Conservation (phyloP, 108 stramenopile genomes). For the Cyclotella sp. region DNA sequence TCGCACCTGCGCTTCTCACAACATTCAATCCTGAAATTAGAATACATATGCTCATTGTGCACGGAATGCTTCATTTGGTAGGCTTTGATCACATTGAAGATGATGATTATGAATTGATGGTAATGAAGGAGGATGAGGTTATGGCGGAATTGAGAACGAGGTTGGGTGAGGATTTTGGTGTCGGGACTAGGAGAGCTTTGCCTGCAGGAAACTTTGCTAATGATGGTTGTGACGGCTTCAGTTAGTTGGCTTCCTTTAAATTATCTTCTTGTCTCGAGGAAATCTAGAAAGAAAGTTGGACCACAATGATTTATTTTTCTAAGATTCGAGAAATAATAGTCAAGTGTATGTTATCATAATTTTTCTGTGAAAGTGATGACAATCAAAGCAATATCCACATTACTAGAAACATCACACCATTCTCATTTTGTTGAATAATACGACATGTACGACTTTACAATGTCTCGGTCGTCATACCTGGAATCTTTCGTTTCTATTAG, state of each 20-base stretch:
- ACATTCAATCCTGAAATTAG: constrained; percentile 82
- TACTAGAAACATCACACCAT: background rate
- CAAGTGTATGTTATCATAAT: too few relatives aligned
- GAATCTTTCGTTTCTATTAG: constrained; percentile 62
- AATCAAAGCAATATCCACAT: constrained; percentile 15
- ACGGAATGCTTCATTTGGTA: constrained; percentile 95
- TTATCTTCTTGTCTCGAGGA: too few relatives aligned
- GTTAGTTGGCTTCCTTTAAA: too few relatives aligned
- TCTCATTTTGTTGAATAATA: constrained; percentile 21
- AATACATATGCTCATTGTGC: constrained; percentile 91
- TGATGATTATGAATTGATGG: constrained; percentile 94
- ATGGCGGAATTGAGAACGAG: constrained; percentile 59
- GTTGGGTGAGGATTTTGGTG: constrained; percentile 45
- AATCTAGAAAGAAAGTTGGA: too few relatives aligned
- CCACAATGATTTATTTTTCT: too few relatives aligned
- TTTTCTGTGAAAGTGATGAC: too few relatives aligned
- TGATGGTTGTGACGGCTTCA: background rate
- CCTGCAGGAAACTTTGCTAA: background rate
- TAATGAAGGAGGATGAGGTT: constrained; percentile 82
- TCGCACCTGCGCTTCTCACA: constrained; percentile 86
- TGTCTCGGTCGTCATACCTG: constrained; percentile 38
- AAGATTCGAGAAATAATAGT: too few relatives aligned
- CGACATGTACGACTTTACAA: constrained; percentile 54
- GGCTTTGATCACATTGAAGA: constrained; percentile 96
- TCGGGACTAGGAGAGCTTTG: constrained; percentile 5